Conservation (phyloP, 176 grass and related monocot species). For the Saccharum spontaneum region DNA sequence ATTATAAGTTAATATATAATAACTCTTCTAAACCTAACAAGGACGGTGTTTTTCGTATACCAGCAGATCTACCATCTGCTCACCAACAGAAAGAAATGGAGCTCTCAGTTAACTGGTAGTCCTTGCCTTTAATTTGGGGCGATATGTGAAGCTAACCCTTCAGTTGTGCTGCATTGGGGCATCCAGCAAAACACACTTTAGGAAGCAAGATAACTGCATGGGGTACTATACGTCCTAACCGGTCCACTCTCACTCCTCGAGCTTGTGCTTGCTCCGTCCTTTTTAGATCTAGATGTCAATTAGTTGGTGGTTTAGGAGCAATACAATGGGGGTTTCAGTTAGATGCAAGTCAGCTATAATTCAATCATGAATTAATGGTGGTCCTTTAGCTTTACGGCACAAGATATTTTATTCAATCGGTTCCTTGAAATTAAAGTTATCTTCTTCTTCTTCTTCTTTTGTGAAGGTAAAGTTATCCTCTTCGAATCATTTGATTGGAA, state of each 20-base stretch:
- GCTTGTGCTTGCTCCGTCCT: background rate
- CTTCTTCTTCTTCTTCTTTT: background rate
- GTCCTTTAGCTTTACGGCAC: background rate
- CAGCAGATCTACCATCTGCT: too few species aligned
- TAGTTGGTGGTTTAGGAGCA: constrained; percentile 29
- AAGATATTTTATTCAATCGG: constrained; percentile 10
- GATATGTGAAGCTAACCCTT: background rate
- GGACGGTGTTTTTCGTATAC: background rate
- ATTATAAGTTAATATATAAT: background rate
- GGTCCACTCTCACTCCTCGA: constrained; percentile 15
- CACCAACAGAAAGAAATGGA: background rate
- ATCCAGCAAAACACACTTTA: constrained; percentile 3
- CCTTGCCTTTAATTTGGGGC: background rate
- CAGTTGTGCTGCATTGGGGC: background rate
- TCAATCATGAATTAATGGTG: constrained; percentile 25
- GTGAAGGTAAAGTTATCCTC: constrained; percentile 2
- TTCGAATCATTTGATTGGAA: background rate
- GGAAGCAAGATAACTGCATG: background rate
- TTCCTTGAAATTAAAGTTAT: constrained; percentile 39
- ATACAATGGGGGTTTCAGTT: background rate
- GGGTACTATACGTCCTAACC: background rate
- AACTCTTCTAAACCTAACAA: background rate
- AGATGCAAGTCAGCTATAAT: constrained; percentile 20
- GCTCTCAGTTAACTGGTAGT: background rate
- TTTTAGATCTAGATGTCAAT: constrained; percentile 33